Evolutionary conservation across 164 flowering plant species (phyloP).

Genomic region (Magnolia changhungtana): DNA sequence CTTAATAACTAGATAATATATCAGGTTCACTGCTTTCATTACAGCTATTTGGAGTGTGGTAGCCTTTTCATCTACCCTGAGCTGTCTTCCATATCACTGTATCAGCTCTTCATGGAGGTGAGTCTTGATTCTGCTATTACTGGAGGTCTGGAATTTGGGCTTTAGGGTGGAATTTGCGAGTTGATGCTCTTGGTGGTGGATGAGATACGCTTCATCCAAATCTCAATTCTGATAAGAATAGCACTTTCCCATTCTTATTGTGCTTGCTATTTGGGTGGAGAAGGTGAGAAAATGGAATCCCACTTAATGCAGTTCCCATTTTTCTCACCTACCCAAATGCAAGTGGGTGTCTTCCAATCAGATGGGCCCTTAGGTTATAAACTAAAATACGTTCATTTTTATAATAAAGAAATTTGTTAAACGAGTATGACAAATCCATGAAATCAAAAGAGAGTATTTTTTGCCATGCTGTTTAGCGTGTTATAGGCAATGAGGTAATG

Average conservation of each 20-base stretch:
- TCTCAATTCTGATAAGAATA: too few species aligned
- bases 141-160: not conserved
- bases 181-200: not conserved
- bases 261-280: not conserved
- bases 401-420: not conserved
- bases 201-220: not conserved
- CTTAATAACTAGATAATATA: not conserved
- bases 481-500: not conserved
- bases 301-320: too few species aligned
- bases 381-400: not conserved
- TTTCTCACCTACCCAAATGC: too few species aligned
- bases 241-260: not conserved
- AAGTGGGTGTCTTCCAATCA: not conserved
- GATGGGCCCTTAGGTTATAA: not conserved
- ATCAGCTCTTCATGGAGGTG: constrained; percentile 68
- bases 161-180: not conserved
- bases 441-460: not conserved
- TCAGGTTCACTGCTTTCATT: constrained; percentile 12
- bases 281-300: not conserved
- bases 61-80: constrained; percentile 49
- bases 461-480: not conserved
- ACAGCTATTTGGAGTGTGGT: constrained; percentile 72
- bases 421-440: not conserved
- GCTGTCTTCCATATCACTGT: constrained; percentile 38
- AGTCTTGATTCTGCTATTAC: constrained; percentile 14